Evolutionary conservation across 2,329 filamentous ascomycete species (phyloP).

Genomic region (Pseudogymnoascus sp.): DNA sequence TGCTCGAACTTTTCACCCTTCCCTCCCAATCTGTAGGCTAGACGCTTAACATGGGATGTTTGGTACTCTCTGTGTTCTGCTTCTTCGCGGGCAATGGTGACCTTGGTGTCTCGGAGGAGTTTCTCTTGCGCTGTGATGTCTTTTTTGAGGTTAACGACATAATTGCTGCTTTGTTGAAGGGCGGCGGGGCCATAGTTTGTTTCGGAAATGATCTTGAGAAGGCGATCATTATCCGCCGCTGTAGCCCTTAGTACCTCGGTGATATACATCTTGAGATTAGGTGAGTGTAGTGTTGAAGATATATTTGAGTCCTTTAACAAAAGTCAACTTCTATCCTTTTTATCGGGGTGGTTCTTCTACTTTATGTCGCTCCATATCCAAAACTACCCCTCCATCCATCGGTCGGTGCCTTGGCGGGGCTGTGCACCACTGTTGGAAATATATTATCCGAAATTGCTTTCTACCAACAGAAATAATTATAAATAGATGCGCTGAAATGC

Average conservation of each 20-base stretch:
- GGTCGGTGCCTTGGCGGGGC: not conserved
- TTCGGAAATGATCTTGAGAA: conserved; percentile 40
- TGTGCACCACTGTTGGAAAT: not conserved
- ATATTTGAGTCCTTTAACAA: not conserved
- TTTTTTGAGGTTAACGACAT: conserved; percentile 39
- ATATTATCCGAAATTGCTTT: not conserved
- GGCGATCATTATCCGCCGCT: conserved; percentile 34
- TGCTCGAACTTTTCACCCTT: conserved; percentile 42
- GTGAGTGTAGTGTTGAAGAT: not conserved
- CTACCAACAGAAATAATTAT: not conserved
- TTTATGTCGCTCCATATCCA: not conserved
- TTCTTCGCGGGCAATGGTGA: conserved; percentile 39
- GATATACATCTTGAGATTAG: not conserved
- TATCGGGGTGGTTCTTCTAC: not conserved
- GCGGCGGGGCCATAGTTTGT: conserved; percentile 43
- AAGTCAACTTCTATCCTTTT: not conserved
- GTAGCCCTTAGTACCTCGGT: conserved; percentile 34
- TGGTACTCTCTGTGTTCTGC: conserved; percentile 47
- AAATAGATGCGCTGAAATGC: not conserved
- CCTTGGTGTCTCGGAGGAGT: conserved; percentile 34
- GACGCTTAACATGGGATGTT: conserved; percentile 44
- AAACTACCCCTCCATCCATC: not conserved
- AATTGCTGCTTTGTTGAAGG: conserved; percentile 38
- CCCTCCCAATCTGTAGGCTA: conserved; percentile 44
- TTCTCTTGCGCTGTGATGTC: conserved; percentile 34